Base-by-base conservation (phyloP, 2,329 filamentous ascomycete species). In the Dothiorella sarmentorum region DNA sequence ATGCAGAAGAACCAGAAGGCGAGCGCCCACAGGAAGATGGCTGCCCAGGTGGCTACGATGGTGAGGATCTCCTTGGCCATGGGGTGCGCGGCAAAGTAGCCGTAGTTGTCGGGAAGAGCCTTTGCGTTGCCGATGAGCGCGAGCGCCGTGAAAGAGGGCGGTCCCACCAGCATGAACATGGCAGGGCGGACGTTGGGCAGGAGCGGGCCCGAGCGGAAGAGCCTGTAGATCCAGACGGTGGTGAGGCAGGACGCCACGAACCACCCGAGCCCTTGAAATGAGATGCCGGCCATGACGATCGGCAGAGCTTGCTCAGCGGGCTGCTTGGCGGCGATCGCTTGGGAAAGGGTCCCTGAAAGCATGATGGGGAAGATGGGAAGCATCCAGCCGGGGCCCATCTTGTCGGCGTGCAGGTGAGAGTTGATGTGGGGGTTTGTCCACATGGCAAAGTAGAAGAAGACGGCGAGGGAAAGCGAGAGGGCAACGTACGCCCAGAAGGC, bases 131-230 rank as follows among this genome's bases (percentile, higher is more conserved):
- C 86, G 35, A 90, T 82, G 38, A 90, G 77, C 0, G 87, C 87
- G 13, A 90, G 75, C 10, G 83, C 84, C 0, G 87, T 90, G 75
- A 89, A 90, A 1, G 85, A 81, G 0, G 87, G 86, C 1, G 88
- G 86, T 0, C 88, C 88, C n/a, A 90, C 87, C 61, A 85, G 86
- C 76, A 91, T 89, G 75, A 89, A 90, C 68, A 91, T 82, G 0
- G 83, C 87, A 0, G 87, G 85, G 52, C 87, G 77, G 61, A 87
- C 84, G 65, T 88, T 84, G 7, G 82, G 77, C 63, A 76, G 72
- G 0, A 87, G 87, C 15, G 89, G 78, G 1, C 87, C 83, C 1
- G 79, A 78, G 63, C 84, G 80, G 83, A 90, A 87, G n/a, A 90
- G 76, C 4, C 88, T 81, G 40, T 84, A 85, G 58, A 90, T 82